Conservation (phyloP, 192 early-diverging fungal species). For the Podila epigama region DNA sequence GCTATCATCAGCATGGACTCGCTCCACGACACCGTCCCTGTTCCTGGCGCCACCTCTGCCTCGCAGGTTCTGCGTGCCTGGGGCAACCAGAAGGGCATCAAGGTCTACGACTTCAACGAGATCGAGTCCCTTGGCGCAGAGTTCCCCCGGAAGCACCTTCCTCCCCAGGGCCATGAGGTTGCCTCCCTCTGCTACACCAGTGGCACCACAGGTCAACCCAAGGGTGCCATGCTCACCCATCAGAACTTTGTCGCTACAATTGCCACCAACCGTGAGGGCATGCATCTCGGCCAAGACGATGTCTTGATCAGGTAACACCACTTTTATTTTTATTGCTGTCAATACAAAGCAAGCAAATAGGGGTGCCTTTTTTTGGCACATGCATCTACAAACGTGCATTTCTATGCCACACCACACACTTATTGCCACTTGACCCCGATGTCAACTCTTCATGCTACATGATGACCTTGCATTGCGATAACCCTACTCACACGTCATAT, state of each 20-base stretch:
- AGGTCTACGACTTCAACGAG: slow-evolving; percentile 64
- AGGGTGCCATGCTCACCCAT: slow-evolving; percentile 84
- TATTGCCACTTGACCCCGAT: neutral
- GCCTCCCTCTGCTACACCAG: slow-evolving; percentile 83
- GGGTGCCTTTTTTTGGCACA: too few species aligned
- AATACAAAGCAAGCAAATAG: too few species aligned
- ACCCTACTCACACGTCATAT: too few species aligned
- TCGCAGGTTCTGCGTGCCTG: slow-evolving; percentile 56
- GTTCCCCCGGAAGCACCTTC: slow-evolving; percentile 60
- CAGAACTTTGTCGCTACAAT: slow-evolving; percentile 72
- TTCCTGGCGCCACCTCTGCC: slow-evolving; percentile 40
- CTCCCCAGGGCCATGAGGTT: slow-evolving; percentile 72
- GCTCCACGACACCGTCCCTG: slow-evolving; percentile 50
- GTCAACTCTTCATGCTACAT: too few species aligned
- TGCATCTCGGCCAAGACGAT: slow-evolving; percentile 17
- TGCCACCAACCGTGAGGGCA: slow-evolving; percentile 37
- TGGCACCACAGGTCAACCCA: slow-evolving; percentile 85
- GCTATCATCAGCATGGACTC: slow-evolving; percentile 75
- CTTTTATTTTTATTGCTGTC: too few species aligned
- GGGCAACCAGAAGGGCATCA: slow-evolving; percentile 71
- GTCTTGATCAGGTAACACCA: slow-evolving; percentile 32
- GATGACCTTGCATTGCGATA: too few species aligned
- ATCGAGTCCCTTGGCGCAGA: slow-evolving; percentile 71
- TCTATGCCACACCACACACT: too few species aligned
- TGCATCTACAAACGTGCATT: too few species aligned